Evolutionary conservation across 139 green algal species (phyloP).

Genomic region (Edaphochlamys debaryana): DNA sequence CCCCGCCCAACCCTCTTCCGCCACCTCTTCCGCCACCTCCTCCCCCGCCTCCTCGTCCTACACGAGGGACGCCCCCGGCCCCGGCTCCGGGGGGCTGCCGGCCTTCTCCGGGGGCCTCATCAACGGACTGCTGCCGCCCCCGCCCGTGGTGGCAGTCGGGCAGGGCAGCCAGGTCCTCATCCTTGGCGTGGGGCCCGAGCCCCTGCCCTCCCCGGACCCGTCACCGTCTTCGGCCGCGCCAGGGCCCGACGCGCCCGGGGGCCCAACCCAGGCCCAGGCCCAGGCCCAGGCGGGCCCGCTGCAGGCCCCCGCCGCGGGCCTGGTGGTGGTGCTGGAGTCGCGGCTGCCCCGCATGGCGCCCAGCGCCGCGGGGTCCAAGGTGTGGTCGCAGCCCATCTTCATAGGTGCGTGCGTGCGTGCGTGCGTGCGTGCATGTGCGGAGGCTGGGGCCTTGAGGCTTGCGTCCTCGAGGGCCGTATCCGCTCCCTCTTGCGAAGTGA

Average conservation of each 20-base stretch:
- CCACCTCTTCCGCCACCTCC: too few relatives aligned
- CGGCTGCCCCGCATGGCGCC: background rate
- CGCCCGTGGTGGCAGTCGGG: slow-evolving; percentile 5
- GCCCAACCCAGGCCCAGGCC: background rate
- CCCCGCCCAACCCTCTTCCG: too few relatives aligned
- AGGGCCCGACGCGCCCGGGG: background rate
- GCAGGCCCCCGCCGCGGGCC: background rate
- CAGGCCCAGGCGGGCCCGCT: too few relatives aligned
- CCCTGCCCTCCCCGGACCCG: background rate
- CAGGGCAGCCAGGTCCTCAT: background rate
- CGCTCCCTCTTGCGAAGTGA: too few relatives aligned
- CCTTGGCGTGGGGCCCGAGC: background rate
- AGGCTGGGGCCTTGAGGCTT: background rate
- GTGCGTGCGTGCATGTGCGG: background rate
- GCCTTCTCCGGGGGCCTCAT: background rate
- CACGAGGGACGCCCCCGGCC: background rate
- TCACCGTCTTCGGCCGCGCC: background rate
- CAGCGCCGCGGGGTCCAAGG: background rate
- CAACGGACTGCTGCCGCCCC: background rate
- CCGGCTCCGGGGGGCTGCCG: background rate
- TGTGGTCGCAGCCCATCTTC: slow-evolving; percentile 26
- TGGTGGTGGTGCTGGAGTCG: slow-evolving; percentile 11
- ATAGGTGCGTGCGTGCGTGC: background rate
- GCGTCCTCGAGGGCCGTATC: too few relatives aligned
- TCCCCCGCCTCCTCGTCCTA: background rate